Percentiles rank a stretch among this genome's conserved stretches.
These are phyloP conservation scores for Emmonsiellopsis sp. DNA, from an alignment of 2,329 filamentous ascomycete species.

Conservation along the genomic window DNA sequence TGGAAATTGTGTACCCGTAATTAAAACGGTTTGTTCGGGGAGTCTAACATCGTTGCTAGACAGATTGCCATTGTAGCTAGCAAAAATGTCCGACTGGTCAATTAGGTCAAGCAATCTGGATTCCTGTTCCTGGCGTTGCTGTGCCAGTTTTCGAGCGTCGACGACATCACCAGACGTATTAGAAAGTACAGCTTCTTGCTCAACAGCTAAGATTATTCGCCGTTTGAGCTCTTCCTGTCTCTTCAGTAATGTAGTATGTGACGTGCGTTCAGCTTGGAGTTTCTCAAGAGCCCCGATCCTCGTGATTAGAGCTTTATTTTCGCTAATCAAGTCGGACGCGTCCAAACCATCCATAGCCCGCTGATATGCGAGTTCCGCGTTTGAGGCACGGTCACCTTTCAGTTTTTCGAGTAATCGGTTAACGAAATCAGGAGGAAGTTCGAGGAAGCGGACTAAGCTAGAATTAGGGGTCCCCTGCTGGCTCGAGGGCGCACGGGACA, in stretches of 20 bases:
- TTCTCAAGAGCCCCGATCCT: conserved; percentile 30
- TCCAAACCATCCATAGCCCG: conserved; percentile 27
- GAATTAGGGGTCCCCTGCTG: conserved; percentile 14
- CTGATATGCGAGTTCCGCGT: conserved; percentile 30
- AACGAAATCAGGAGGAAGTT: conserved; percentile 19
- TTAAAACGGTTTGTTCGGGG: conserved; percentile 8
- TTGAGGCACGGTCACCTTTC: conserved; percentile 22
- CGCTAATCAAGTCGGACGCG: conserved; percentile 24
- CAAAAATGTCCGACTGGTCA: conserved; percentile 20
- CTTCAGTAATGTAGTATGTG: conserved; percentile 19
- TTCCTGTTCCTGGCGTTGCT: conserved; percentile 27
- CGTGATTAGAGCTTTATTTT: conserved; percentile 26
- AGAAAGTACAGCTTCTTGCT: conserved; percentile 24
- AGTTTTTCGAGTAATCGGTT: conserved; percentile 21
- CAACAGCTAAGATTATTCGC: conserved; percentile 26
- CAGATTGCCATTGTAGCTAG: background rate
- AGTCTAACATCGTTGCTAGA: background rate
- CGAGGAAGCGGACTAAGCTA: conserved; percentile 23
- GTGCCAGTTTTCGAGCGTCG: conserved; percentile 23
- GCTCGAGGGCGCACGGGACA: conserved; percentile 10
- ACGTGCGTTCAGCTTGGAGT: conserved; percentile 21
- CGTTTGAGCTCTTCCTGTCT: conserved; percentile 28
- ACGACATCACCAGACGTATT: conserved; percentile 24
- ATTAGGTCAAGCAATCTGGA: conserved; percentile 26
- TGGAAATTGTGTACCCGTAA: conserved; percentile 11